Conservation (phyloP, 1,284 basidiomycete genomes). For the Omphalotus olearius region DNA sequence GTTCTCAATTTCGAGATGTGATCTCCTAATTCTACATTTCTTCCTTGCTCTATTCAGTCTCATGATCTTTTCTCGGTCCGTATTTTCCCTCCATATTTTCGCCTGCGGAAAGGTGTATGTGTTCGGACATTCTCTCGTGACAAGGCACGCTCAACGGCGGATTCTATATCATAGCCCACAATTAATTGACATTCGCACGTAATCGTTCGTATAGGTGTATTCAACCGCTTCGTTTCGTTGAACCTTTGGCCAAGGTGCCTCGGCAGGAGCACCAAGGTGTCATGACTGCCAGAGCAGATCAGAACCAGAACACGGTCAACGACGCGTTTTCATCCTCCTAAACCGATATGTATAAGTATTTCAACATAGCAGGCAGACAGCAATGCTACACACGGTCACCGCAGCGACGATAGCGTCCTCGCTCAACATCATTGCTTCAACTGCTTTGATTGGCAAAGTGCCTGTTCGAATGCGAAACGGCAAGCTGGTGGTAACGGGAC, state of each 20-base stretch:
- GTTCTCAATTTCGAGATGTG: neutral
- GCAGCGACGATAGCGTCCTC: slow-evolving; percentile 14
- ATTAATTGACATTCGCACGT: no score
- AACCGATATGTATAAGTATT: neutral
- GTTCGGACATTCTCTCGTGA: neutral
- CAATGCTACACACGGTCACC: slow-evolving; percentile 10
- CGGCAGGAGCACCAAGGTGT: no score
- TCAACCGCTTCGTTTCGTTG: neutral
- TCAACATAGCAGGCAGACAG: neutral
- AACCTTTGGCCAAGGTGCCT: neutral
- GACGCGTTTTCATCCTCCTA: neutral
- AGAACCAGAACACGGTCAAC: slow-evolving; percentile 8
- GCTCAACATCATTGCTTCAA: slow-evolving; percentile 12
- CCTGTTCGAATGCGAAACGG: slow-evolving; percentile 3
- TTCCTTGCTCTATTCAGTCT: neutral
- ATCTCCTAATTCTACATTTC: neutral
- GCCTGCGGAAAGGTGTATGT: no score
- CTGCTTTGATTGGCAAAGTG: neutral
- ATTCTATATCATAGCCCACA: no score
- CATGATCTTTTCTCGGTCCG: neutral
- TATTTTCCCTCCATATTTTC: neutral
- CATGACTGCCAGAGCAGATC: neutral
- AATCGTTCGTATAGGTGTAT: no score
- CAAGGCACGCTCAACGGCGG: neutral
- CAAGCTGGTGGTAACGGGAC: neutral